Evolutionary conservation across 2,329 filamentous ascomycete species (phyloP).

Genomic region (Cordyceps pruinosa): DNA sequence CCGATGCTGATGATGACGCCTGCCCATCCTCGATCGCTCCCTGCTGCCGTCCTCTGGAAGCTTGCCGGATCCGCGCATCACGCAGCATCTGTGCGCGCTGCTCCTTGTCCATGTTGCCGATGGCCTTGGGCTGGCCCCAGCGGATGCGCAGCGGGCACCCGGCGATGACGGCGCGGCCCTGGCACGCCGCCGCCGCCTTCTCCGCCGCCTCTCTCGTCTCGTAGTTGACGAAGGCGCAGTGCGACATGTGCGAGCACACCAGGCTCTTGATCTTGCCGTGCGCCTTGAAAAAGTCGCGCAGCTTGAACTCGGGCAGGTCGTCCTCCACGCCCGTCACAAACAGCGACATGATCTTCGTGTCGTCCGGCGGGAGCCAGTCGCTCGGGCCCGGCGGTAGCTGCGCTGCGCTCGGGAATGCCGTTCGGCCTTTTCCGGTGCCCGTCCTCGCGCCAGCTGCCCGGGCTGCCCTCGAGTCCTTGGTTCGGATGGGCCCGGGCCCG

Average conservation of each 20-base stretch:
- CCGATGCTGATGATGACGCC: constrained; percentile 15
- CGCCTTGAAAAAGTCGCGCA: constrained; percentile 82
- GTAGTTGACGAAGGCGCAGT: constrained; percentile 96
- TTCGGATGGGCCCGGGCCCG: constrained; percentile 73
- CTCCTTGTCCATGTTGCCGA: constrained; percentile 87
- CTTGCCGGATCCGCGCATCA: constrained; percentile 51
- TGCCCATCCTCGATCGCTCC: constrained; percentile 26
- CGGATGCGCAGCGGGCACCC: constrained; percentile 85
- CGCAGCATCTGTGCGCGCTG: constrained; percentile 73
- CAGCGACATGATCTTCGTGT: constrained; percentile 82
- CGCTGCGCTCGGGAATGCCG: constrained; percentile 62
- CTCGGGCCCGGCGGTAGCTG: constrained; percentile 73
- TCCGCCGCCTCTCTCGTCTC: constrained; percentile 79
- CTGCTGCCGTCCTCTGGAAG: constrained; percentile 25
- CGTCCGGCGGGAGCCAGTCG: constrained; percentile 78
- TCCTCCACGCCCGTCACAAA: constrained; percentile 96
- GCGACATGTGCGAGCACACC: constrained; percentile 93
- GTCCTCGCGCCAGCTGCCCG: constrained; percentile 42
- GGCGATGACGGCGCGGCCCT: constrained; percentile 82
- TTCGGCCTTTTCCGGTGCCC: constrained; percentile 36
- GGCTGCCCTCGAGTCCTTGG: constrained; percentile 54
- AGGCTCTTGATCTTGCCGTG: constrained; percentile 88
- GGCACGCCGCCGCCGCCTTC: constrained; percentile 72
- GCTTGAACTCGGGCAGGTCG: constrained; percentile 84
- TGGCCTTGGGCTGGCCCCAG: constrained; percentile 87